Conservation (phyloP, 352 stramenopile species). For the Thalassiosira hispida region DNA sequence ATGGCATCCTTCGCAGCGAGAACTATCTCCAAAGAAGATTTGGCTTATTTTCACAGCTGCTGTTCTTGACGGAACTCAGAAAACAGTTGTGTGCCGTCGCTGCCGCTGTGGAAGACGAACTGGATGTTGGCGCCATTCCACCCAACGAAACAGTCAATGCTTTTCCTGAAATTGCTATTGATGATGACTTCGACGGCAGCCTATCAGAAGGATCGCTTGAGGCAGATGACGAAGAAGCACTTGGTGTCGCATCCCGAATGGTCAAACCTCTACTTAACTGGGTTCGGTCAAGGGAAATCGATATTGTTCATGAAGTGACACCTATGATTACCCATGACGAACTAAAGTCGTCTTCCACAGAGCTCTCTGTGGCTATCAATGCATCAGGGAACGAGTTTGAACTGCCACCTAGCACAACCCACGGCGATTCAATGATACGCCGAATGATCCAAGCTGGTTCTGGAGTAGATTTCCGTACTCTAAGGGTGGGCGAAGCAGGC, state of each 20-base stretch:
- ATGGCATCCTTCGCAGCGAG: constrained; percentile 4
- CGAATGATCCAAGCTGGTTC: constrained; percentile 81
- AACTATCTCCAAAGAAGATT: constrained; percentile 53
- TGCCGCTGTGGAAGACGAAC: constrained; percentile 51
- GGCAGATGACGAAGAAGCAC: constrained; percentile 66
- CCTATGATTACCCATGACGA: constrained; percentile 41
- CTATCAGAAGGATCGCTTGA: constrained; percentile 62
- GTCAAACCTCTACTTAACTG: constrained; percentile 77
- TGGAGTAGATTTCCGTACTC: constrained; percentile 81
- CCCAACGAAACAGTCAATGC: constrained; percentile 23
- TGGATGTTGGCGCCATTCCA: constrained; percentile 9
- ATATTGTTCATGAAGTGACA: constrained; percentile 64
- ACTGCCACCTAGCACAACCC: constrained; percentile 40
- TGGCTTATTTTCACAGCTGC: constrained; percentile 73
- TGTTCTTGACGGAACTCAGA: constrained; percentile 70
- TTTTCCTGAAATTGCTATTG: constrained; percentile 25
- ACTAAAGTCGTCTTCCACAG: constrained; percentile 9
- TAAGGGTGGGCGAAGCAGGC: constrained; percentile 76
- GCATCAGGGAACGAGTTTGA: constrained; percentile 52
- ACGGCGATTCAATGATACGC: constrained; percentile 74
- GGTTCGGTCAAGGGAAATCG: constrained; percentile 73
- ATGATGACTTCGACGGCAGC: constrained; percentile 67
- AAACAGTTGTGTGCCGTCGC: constrained; percentile 77
- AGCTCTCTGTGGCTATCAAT: constrained; percentile 44
- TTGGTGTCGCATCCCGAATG: constrained; percentile 67